A percentile compares a stretch with the other conserved stretches of the same genome.
Evolutionary conservation across 257 asterid genomes (phyloP).

Genomic region (Solanum ossicruentum): DNA sequence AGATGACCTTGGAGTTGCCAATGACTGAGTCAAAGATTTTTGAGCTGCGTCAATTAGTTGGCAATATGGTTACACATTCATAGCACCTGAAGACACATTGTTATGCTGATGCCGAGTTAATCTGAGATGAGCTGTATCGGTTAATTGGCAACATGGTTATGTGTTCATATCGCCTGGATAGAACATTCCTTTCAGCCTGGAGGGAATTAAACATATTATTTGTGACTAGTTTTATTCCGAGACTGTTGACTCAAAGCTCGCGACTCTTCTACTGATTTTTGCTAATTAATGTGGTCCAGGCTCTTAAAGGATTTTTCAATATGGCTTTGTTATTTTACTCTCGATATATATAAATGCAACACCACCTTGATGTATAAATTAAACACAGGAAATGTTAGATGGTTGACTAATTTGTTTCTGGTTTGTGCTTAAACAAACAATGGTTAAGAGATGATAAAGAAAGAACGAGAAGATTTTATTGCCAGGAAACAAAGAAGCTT

Average conservation of each 20-base stretch:
- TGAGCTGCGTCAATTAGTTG: conserved; percentile 38
- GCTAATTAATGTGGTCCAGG: neutral
- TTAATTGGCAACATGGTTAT: conserved; percentile 22
- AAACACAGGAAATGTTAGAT: neutral
- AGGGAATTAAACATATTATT: neutral
- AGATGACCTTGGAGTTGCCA: conserved; percentile 66
- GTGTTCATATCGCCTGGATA: conserved; percentile 12
- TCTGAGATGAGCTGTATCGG: conserved; percentile 39
- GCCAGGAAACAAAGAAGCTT: neutral
- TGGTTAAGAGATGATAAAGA: neutral
- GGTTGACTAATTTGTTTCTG: neutral
- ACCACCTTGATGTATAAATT: neutral
- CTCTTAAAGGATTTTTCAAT: neutral
- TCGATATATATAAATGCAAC: neutral
- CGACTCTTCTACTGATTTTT: neutral
- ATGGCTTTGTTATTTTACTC: neutral
- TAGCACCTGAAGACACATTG: conserved; percentile 22
- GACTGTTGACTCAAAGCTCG: neutral
- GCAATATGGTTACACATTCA: conserved; percentile 28
- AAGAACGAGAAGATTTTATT: neutral
- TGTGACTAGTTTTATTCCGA: neutral
- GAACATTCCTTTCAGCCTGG: conserved; percentile 6
- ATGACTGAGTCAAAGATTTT: conserved; percentile 35
- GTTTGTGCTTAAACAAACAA: neutral
- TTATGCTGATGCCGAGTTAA: conserved; percentile 32